A percentile compares a stretch with the other conserved stretches of the same genome.
Conservation (phyloP, 768 basidiomycete species). For the Kwoniella sp. region DNA sequence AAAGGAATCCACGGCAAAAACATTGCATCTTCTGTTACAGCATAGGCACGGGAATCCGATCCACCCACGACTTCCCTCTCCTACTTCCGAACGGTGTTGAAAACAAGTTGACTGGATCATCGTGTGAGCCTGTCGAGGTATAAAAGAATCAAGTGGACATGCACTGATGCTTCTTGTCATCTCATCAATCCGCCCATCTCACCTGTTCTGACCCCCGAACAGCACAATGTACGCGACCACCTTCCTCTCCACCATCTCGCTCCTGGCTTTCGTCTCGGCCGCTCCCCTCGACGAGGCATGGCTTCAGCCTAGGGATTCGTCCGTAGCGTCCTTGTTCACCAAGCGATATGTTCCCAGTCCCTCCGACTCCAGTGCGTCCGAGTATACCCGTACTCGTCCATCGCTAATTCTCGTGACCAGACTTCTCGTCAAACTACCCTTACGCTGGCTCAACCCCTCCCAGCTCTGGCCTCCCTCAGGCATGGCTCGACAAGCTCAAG, state of each 20-base stretch:
- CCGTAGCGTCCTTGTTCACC: constrained; percentile 19
- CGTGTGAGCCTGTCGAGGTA: no score
- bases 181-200: no score
- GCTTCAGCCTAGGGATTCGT: constrained; percentile 22
- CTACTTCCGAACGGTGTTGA: no score
- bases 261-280: constrained; percentile 2
- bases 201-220: no score
- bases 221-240: not conserved
- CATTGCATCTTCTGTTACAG: no score
- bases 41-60: no score
- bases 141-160: no score
- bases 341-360: constrained; percentile 16
- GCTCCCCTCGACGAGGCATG: constrained; percentile 16
- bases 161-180: no score
- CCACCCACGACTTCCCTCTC: no score
- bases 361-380: constrained; percentile 20
- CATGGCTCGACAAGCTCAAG: constrained; percentile 68
- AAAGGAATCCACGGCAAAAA: no score
- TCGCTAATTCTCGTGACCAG: constrained; percentile 45
- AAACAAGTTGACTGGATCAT: no score
- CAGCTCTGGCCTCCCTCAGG: constrained; percentile 57
- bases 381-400: no score
- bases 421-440: constrained; percentile 66
- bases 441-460: constrained; percentile 53
- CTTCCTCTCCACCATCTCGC: constrained; percentile 2